phyloP scores from a whole-genome alignment of 257 asterid genomes.

The Misopates orontium region DNA sequence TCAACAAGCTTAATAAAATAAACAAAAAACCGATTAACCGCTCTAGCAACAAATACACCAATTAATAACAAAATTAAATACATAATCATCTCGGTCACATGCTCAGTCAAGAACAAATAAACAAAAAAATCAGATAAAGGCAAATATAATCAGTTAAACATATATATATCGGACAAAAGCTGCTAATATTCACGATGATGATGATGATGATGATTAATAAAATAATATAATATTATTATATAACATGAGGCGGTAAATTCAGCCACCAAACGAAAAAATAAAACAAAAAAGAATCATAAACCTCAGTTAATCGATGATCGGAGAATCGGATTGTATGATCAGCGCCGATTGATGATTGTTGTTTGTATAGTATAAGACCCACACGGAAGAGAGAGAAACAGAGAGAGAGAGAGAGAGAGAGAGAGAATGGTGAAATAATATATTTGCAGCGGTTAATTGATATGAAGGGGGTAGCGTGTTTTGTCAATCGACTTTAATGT shows the following conservation, averaged over 20 bases:
- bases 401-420: conserved; percentile 22
- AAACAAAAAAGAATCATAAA: neutral
- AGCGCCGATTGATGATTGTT: conserved; percentile 24
- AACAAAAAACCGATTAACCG: neutral
- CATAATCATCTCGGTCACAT: conserved; percentile 8
- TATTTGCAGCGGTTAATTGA: too few species aligned
- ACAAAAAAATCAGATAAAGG: neutral
- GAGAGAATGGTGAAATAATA: conserved; percentile 3
- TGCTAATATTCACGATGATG: neutral
- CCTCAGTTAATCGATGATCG: conserved; percentile 32
- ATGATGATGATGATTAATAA: too few species aligned
- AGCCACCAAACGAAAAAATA: neutral
- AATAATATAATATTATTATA: neutral
- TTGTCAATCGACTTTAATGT: neutral
- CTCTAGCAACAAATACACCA: neutral
- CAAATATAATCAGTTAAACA: conserved; percentile 3
- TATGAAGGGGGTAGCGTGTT: neutral
- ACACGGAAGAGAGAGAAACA: neutral
- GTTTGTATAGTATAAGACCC: conserved; percentile 21
- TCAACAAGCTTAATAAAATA: neutral
- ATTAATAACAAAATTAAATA: neutral
- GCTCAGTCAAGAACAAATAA: conserved; percentile 2
- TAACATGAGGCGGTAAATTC: neutral
- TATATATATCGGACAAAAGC: neutral
- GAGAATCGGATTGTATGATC: conserved; percentile 30